phyloP scores from a whole-genome alignment of 495 filamentous ascomycete species.

The Penicillium riverlandense region DNA sequence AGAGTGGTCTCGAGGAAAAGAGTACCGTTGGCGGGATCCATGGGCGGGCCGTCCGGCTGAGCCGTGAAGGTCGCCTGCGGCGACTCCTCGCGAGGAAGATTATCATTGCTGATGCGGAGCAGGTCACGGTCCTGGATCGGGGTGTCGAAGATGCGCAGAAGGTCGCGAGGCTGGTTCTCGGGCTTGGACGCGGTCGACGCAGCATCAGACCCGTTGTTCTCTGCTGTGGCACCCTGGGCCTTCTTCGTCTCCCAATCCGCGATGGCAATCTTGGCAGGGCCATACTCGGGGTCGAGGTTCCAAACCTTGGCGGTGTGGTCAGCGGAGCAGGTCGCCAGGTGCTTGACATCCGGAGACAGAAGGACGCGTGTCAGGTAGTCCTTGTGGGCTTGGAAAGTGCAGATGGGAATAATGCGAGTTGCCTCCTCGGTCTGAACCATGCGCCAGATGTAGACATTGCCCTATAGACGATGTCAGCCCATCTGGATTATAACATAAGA shows the following conservation, averaged over 20 bases:
- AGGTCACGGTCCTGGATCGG: conserved; percentile 14
- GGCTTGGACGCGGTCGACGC: conserved; percentile 10
- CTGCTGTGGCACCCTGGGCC: conserved; percentile 6
- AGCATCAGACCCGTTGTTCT: conserved; percentile 9
- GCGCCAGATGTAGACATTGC: conserved; percentile 94
- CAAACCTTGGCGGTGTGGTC: conserved; percentile 98
- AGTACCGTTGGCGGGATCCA: conserved; percentile 40
- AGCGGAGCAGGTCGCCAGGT: conserved; percentile 93
- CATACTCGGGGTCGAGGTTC: conserved; percentile 62
- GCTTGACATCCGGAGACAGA: conserved; percentile 93
- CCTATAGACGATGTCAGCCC: conserved; percentile 44
- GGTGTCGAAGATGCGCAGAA: conserved; percentile 20
- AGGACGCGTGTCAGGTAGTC: conserved; percentile 94
- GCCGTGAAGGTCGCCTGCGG: conserved; percentile 32
- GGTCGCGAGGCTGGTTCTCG: conserved; percentile 12
- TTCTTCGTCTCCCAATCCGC: conserved; percentile 20
- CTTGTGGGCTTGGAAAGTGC: conserved; percentile 85
- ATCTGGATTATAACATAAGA: neutral
- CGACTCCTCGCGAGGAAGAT: conserved; percentile 15
- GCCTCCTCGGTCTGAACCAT: conserved; percentile 76
- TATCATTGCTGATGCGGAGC: conserved; percentile 16
- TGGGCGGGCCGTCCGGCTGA: conserved; percentile 39
- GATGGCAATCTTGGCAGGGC: conserved; percentile 38
- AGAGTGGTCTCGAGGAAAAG: conserved; percentile 85
- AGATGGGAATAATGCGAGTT: conserved; percentile 83